phyloP scores from a whole-genome alignment of 805 yeast genomes.

The Schizosaccharomyces pombe region DNA sequence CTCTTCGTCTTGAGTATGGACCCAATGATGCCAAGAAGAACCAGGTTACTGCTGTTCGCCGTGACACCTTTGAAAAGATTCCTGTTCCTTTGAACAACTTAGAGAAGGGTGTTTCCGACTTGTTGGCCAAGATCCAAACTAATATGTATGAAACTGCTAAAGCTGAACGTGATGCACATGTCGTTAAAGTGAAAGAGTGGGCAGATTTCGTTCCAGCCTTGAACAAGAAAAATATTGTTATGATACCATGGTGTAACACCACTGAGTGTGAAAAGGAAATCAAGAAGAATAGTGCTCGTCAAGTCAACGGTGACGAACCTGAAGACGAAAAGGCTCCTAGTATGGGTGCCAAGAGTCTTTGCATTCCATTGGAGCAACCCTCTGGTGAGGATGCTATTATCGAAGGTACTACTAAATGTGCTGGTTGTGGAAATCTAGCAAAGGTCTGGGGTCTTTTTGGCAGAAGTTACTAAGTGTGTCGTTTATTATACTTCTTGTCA shows the following conservation, averaged over 20 bases:
- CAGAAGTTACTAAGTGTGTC: conserved; percentile 66
- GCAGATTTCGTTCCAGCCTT: conserved; percentile 79
- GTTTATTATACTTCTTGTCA: too few relatives aligned
- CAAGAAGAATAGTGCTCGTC: conserved; percentile 64
- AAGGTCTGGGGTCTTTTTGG: conserved; percentile 83
- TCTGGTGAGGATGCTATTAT: conserved; percentile 25
- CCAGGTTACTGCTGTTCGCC: conserved; percentile 72
- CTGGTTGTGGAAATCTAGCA: conserved; percentile 58
- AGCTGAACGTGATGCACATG: conserved; percentile 59
- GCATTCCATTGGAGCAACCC: conserved; percentile 91
- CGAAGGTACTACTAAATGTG: conserved; percentile 54
- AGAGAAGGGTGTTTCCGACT: conserved; percentile 41
- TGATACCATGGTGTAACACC: conserved; percentile 95
- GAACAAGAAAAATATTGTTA: conserved; percentile 70
- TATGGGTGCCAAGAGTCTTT: conserved; percentile 97
- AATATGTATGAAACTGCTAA: conserved; percentile 61
- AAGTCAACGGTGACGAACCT: conserved; percentile 49
- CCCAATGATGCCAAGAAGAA: conserved; percentile 75
- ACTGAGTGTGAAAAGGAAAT: conserved; percentile 90
- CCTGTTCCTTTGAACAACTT: conserved; percentile 42
- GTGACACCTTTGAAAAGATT: conserved; percentile 65
- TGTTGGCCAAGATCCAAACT: conserved; percentile 60
- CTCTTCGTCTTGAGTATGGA: conserved; percentile 83
- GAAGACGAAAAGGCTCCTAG: conserved; percentile 95
- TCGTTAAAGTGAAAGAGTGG: conserved; percentile 64